Percentiles rank a stretch among this genome's conserved stretches.
Evolutionary conservation across 768 basidiomycete species (phyloP).

Genomic region (Pleurotus citrinopileatus): DNA sequence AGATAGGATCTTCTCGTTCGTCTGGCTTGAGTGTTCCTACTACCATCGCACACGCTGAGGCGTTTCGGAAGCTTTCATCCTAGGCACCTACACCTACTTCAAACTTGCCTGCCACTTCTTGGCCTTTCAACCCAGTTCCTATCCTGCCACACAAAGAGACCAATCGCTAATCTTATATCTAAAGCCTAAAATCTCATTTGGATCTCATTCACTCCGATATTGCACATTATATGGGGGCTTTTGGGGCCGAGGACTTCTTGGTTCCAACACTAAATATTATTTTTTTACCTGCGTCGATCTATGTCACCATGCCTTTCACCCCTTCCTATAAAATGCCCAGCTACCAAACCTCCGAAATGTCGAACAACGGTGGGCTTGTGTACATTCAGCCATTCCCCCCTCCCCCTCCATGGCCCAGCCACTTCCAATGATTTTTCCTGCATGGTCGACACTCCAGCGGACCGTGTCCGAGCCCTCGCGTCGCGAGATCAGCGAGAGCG

Average conservation of each 20-base stretch:
- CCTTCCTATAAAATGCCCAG: constrained; percentile 4
- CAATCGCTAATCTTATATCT: constrained; percentile 6
- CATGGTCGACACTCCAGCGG: not conserved
- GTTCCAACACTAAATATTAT: constrained; percentile 10
- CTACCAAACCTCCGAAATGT: not conserved
- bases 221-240: constrained; percentile 10
- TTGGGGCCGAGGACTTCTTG: constrained; percentile 10
- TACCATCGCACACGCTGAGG: not conserved
- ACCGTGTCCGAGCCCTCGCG: not conserved
- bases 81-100: not conserved
- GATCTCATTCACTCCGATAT: constrained; percentile 9
- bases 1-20: constrained; percentile 6
- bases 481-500: not conserved
- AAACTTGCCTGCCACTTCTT: no score
- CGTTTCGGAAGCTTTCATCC: constrained; percentile 5
- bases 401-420: not conserved
- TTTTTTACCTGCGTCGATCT: constrained; percentile 8
- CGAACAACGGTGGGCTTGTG: not conserved
- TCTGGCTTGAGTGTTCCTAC: constrained; percentile 1
- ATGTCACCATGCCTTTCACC: constrained; percentile 2
- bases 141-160: not conserved
- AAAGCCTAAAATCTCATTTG: constrained; percentile 8
- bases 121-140: not conserved
- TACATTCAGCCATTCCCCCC: not conserved
- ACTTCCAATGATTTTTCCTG: not conserved